Evolutionary conservation across 306 rosid species (phyloP).

Genomic region (Cicer chorassanicum): DNA sequence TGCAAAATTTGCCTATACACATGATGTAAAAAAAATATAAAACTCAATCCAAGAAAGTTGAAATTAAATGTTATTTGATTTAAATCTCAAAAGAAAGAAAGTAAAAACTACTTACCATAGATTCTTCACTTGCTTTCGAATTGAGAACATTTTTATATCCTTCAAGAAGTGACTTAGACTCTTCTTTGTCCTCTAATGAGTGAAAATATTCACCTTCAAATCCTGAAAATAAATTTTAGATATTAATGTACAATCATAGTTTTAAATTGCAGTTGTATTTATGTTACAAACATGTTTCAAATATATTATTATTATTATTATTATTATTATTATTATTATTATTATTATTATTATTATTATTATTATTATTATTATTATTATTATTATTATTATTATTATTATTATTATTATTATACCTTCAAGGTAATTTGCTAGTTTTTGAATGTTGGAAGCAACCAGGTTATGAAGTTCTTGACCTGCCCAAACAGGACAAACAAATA

Average conservation of each 20-base stretch:
- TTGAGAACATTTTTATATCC: constrained; percentile 76
- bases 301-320: neutral
- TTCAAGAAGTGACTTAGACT: constrained; percentile 54
- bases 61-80: constrained; percentile 1
- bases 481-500: constrained; percentile 81
- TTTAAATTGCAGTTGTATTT: too few species aligned
- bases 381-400: too few species aligned
- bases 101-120: constrained; percentile 52
- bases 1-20: constrained; percentile 76
- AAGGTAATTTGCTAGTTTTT: constrained; percentile 72
- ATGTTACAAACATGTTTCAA: neutral
- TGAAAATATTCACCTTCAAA: constrained; percentile 70
- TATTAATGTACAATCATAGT: neutral
- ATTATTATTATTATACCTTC: constrained; percentile 54
- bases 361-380: neutral
- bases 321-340: neutral
- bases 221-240: constrained; percentile 51
- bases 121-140: constrained; percentile 72
- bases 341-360: too few species aligned
- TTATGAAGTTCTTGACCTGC: constrained; percentile 91
- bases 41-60: neutral
- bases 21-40: neutral
- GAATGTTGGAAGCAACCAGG: constrained; percentile 67
- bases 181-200: constrained; percentile 47
- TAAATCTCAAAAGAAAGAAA: constrained; percentile 8